A percentile compares a stretch with the other conserved stretches of the same genome.
Conservation (phyloP, 352 stramenopile species). For the Phytophthora multivora region DNA sequence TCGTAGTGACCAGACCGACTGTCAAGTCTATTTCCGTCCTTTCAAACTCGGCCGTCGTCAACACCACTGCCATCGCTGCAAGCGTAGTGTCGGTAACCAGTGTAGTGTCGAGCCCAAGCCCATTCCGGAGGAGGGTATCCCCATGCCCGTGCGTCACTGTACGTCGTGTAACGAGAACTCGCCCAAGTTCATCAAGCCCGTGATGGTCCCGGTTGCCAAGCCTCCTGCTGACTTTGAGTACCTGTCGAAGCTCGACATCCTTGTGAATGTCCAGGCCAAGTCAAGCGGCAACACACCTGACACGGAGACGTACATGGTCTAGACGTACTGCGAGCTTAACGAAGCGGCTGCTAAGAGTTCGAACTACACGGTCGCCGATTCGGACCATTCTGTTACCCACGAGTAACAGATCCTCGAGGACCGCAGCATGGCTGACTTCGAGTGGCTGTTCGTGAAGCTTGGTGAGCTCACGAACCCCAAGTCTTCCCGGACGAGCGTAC, state of each 20-base stretch:
- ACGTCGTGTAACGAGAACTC: slow-evolving; percentile 79
- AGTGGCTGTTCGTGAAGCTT: slow-evolving; percentile 81
- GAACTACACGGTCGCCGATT: slow-evolving; percentile 59
- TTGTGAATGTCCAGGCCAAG: slow-evolving; percentile 58
- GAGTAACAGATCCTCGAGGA: slow-evolving; percentile 79
- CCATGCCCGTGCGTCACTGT: slow-evolving; percentile 79
- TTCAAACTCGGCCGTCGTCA: slow-evolving; percentile 86
- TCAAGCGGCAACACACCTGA: slow-evolving; percentile 46
- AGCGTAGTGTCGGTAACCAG: slow-evolving; percentile 83
- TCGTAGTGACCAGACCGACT: slow-evolving; percentile 86
- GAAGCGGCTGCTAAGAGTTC: slow-evolving; percentile 53
- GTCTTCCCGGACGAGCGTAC: slow-evolving; percentile 79
- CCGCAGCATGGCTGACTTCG: slow-evolving; percentile 79
- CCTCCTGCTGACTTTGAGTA: slow-evolving; percentile 85
- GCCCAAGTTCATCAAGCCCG: slow-evolving; percentile 77
- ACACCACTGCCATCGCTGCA: slow-evolving; percentile 87
- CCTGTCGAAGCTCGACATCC: slow-evolving; percentile 83
- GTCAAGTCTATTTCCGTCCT: slow-evolving; percentile 87
- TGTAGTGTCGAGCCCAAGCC: slow-evolving; percentile 85
- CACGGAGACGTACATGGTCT: slow-evolving; percentile 70
- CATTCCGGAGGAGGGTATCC: slow-evolving; percentile 84
- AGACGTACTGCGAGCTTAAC: slow-evolving; percentile 84
- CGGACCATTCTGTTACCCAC: slow-evolving; percentile 71
- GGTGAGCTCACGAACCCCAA: slow-evolving; percentile 83
- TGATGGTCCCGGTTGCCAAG: slow-evolving; percentile 80